These are phyloP conservation scores for Hanseniaspora mollemarum DNA, from an alignment of 805 yeast species.

Conservation along the genomic window DNA sequence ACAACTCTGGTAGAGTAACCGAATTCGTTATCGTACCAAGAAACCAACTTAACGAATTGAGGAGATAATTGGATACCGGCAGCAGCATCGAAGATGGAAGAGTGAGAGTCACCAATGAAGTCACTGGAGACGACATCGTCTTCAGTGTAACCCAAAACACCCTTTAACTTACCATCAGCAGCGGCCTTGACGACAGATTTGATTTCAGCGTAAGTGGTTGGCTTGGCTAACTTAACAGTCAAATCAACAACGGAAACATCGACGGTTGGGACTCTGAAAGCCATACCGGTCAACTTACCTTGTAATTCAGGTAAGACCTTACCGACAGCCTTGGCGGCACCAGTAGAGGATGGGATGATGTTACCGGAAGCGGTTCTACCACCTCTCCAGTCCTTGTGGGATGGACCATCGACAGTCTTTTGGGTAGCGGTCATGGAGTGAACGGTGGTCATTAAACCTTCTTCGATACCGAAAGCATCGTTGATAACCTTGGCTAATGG, in stretches of 20 bases:
- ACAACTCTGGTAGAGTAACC: slow-evolving; percentile 71
- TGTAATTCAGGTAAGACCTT: slow-evolving; percentile 59
- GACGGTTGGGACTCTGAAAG: slow-evolving; percentile 63
- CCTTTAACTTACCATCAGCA: slow-evolving; percentile 49
- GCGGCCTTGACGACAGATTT: slow-evolving; percentile 48
- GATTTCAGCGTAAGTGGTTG: slow-evolving; percentile 54
- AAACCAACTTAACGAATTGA: slow-evolving; percentile 55
- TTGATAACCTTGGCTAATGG: slow-evolving; percentile 60
- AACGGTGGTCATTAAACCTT: slow-evolving; percentile 66
- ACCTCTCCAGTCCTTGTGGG: slow-evolving; percentile 74
- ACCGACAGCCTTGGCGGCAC: slow-evolving; percentile 71
- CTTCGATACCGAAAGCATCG: slow-evolving; percentile 56
- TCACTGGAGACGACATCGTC: slow-evolving; percentile 62
- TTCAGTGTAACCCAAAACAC: slow-evolving; percentile 58
- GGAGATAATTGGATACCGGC: slow-evolving; percentile 64
- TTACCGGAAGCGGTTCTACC: slow-evolving; percentile 68
- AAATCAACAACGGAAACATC: slow-evolving; percentile 64
- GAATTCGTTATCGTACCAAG: slow-evolving; percentile 68
- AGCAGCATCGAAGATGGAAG: slow-evolving; percentile 56
- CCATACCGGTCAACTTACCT: slow-evolving; percentile 65
- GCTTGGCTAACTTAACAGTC: slow-evolving; percentile 50
- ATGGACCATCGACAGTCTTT: slow-evolving; percentile 66
- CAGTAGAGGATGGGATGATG: slow-evolving; percentile 65
- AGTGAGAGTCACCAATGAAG: slow-evolving; percentile 50
- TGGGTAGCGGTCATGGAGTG: slow-evolving; percentile 64